A percentile compares a stretch with the other conserved stretches of the same genome.
Conservation (phyloP, 2,329 filamentous ascomycete species). For the Penicillium rolfsii region DNA sequence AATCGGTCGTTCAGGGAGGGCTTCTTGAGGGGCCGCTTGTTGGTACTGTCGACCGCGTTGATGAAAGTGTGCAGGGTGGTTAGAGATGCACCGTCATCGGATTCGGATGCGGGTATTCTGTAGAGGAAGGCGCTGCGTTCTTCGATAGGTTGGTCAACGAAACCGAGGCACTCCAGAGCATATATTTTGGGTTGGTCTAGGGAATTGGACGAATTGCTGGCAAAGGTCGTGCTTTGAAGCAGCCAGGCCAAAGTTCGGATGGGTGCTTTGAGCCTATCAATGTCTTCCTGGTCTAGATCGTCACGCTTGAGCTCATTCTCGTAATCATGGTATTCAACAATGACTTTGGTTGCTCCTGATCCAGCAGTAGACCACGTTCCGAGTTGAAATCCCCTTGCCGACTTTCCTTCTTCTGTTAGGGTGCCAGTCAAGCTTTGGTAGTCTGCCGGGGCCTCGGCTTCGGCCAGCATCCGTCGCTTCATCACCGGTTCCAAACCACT, state of each 20-base stretch:
- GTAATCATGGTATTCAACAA: constrained; percentile 35
- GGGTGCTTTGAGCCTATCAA: constrained; percentile 30
- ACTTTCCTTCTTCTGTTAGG: constrained; percentile 25
- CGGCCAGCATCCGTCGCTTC: constrained; percentile 29
- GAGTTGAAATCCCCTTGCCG: constrained; percentile 27
- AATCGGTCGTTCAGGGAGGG: constrained; percentile 31
- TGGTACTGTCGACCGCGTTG: constrained; percentile 25
- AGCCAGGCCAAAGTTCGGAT: constrained; percentile 36
- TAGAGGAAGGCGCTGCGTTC: constrained; percentile 34
- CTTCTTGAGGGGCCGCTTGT: constrained; percentile 22
- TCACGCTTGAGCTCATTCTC: constrained; percentile 27
- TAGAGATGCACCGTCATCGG: background rate
- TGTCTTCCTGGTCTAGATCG: constrained; percentile 31
- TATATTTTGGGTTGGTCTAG: constrained; percentile 34
- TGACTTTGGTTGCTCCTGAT: constrained; percentile 18
- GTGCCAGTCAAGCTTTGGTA: constrained; percentile 27
- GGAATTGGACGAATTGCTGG: constrained; percentile 4
- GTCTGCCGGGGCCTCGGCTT: constrained; percentile 25
- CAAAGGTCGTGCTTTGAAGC: constrained; percentile 33
- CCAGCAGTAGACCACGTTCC: constrained; percentile 23
- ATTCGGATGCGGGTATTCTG: constrained; percentile 22
- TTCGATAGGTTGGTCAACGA: constrained; percentile 30
- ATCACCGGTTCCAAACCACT: constrained; percentile 33
- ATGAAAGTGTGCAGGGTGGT: constrained; percentile 29
- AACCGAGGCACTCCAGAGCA: constrained; percentile 34